Conservation (phyloP, 305 asterid genomes). For the Solanum chacoense region DNA sequence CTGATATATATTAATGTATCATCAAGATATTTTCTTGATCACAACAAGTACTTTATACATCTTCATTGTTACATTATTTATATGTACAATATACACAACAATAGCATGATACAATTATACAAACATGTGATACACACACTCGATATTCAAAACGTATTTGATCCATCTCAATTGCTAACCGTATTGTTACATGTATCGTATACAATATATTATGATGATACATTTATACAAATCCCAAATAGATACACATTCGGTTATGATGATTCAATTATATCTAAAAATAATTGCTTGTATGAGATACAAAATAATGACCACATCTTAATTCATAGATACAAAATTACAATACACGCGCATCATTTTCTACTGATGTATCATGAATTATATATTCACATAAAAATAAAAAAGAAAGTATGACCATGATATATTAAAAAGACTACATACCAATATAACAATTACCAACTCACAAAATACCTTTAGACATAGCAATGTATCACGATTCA, state of each 20-base stretch:
- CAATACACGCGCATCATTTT: not conserved
- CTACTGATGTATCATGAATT: not conserved
- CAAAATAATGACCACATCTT: not conserved
- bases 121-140: not conserved
- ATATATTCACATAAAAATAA: not conserved
- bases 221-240: not conserved
- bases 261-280: not conserved
- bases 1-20: not conserved
- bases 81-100: not conserved
- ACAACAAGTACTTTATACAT: not conserved
- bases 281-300: not conserved
- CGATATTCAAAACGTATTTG: not conserved
- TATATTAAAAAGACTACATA: not conserved
- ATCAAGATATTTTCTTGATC: not conserved
- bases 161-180: not conserved
- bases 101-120: not conserved
- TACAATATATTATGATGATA: not conserved
- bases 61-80: not conserved
- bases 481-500: not conserved
- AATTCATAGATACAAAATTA: not conserved
- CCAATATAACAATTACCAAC: not conserved
- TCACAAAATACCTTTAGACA: not conserved
- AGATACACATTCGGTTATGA: not conserved
- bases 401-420: not conserved
- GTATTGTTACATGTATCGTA: not conserved